phyloP scores from a whole-genome alignment of 306 rosid species.

The Adenanthera pavonina region DNA sequence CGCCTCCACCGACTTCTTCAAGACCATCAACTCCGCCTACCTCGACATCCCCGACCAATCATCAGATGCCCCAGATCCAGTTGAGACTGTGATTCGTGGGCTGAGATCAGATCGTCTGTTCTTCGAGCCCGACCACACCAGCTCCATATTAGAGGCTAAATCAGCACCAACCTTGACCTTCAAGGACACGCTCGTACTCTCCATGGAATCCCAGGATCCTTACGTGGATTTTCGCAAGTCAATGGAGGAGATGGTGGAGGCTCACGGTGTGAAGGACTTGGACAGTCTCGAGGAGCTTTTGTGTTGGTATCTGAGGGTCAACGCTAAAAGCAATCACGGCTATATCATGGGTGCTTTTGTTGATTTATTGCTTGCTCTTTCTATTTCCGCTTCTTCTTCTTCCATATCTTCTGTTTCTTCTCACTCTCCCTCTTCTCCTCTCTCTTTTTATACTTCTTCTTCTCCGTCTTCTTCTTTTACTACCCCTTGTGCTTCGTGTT shows the following conservation, averaged over 20 bases:
- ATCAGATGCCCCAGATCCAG: conserved; percentile 36
- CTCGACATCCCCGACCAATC: conserved; percentile 33
- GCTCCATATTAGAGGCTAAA: conserved; percentile 53
- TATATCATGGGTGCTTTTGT: conserved; percentile 71
- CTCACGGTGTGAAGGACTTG: conserved; percentile 69
- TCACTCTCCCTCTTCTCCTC: conserved; percentile 48
- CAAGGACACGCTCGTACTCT: conserved; percentile 52
- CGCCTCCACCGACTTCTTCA: conserved; percentile 38
- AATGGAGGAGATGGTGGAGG: conserved; percentile 86
- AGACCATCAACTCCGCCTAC: conserved; percentile 59
- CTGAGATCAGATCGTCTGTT: conserved; percentile 69
- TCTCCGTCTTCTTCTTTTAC: conserved; percentile 47
- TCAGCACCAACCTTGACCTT: conserved; percentile 35
- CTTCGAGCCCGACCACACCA: conserved; percentile 65
- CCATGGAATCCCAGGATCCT: conserved; percentile 71
- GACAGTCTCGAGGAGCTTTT: conserved; percentile 72
- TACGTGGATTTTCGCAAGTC: conserved; percentile 69
- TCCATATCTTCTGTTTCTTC: conserved; percentile 11
- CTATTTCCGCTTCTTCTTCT: conserved; percentile 27
- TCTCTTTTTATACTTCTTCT: conserved; percentile 45
- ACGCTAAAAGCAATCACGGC: conserved; percentile 54
- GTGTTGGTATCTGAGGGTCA: conserved; percentile 65
- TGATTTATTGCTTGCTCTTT: conserved; percentile 63
- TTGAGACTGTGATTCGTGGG: conserved; percentile 60
- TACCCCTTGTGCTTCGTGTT: conserved; percentile 46